Percentiles rank a stretch among this genome's conserved stretches.
phyloP scores from a whole-genome alignment of 2,329 filamentous ascomycete species.

The Tolypocladium inflatum region DNA sequence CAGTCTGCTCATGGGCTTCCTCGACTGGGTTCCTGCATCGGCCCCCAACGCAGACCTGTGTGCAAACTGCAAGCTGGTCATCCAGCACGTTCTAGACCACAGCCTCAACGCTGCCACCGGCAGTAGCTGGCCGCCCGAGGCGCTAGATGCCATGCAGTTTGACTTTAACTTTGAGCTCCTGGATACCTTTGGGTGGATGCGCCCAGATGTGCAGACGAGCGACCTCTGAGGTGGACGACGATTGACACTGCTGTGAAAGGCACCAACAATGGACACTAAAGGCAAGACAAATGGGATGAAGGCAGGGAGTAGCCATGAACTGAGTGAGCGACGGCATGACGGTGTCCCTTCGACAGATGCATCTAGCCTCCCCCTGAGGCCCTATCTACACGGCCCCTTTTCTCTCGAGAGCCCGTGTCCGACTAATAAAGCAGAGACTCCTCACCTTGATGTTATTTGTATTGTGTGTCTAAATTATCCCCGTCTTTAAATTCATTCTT shows the following conservation, averaged over 20 bases:
- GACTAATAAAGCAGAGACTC: too few species aligned
- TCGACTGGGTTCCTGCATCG: conserved; percentile 35
- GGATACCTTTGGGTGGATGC: conserved; percentile 39
- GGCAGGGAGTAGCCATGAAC: neutral
- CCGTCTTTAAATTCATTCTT: too few species aligned
- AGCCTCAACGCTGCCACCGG: conserved; percentile 23
- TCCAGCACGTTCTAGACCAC: conserved; percentile 37
- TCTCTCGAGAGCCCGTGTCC: too few species aligned
- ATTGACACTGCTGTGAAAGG: neutral
- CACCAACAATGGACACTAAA: neutral
- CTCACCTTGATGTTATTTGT: too few species aligned
- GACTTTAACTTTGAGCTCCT: conserved; percentile 38
- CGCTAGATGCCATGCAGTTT: conserved; percentile 16
- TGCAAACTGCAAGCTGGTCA: conserved; percentile 29
- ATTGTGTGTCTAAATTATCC: too few species aligned
- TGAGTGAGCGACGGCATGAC: too few species aligned
- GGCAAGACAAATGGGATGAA: too few species aligned
- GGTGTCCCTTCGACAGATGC: neutral
- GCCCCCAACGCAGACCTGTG: conserved; percentile 37
- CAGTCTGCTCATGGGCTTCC: conserved; percentile 36
- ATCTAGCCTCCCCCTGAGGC: too few species aligned
- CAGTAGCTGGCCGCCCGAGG: conserved; percentile 5
- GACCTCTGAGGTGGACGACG: neutral
- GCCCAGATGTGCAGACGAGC: conserved; percentile 7
- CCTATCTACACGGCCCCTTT: too few species aligned